Percentiles rank a stretch among this genome's conserved stretches.
These are phyloP conservation scores for Trypanosoma avium DNA, from an alignment of 208 protist genomes.

Conservation along the genomic window DNA sequence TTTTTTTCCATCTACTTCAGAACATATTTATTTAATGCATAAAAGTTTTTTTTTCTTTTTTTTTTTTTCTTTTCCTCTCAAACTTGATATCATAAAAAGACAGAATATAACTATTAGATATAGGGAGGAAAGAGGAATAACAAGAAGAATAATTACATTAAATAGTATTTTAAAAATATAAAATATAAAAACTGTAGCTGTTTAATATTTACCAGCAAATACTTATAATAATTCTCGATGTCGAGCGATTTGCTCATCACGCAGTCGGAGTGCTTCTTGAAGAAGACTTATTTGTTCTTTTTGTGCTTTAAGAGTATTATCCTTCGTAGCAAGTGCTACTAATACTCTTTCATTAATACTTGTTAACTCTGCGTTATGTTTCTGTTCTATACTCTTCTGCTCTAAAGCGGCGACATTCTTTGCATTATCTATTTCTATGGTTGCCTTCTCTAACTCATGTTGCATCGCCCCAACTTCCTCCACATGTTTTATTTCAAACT, in stretches of 20 bases:
- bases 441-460: conserved; percentile 36
- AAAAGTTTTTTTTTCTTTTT: not conserved
- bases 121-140: not conserved
- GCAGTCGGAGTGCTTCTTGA: conserved; percentile 67
- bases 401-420: conserved; percentile 48
- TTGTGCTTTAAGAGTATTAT: conserved; percentile 67
- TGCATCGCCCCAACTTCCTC: conserved; percentile 54
- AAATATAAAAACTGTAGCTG: not conserved
- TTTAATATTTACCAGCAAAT: too few relatives aligned
- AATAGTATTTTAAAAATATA: not conserved
- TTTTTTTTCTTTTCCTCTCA: not conserved
- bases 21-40: not conserved
- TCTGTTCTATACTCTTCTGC: conserved; percentile 64
- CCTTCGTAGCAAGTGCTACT: conserved; percentile 74
- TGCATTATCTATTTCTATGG: conserved; percentile 36
- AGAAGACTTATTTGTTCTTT: conserved; percentile 66
- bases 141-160: not conserved
- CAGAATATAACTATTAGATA: too few relatives aligned
- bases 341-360: conserved; percentile 84
- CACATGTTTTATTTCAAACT: conserved; percentile 60
- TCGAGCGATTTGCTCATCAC: conserved; percentile 70
- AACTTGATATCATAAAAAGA: not conserved
- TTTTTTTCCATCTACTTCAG: not conserved
- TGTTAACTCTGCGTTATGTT: conserved; percentile 69
- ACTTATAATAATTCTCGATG: conserved; percentile 68